phyloP scores from a whole-genome alignment of 2,329 filamentous ascomycete genomes.

The Ceratocystiopsis sp. region DNA sequence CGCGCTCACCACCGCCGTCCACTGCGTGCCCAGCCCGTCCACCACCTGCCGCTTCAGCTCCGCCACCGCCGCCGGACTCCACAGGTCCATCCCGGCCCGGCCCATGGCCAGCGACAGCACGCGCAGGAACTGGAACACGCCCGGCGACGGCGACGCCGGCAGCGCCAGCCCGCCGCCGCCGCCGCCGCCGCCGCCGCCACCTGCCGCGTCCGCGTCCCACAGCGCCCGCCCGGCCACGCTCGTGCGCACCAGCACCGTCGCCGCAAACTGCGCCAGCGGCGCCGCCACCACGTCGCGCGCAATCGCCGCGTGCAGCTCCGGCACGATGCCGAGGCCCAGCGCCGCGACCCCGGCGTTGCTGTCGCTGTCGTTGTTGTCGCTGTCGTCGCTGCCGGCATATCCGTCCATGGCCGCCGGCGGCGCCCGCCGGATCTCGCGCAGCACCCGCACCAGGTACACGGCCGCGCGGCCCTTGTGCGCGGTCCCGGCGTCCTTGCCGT shows the following conservation, averaged over 20 bases:
- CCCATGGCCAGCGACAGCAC: slow-evolving; percentile 51
- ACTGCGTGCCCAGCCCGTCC: slow-evolving; percentile 30
- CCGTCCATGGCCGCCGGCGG: slow-evolving; percentile 37
- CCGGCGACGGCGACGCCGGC: slow-evolving; percentile 63
- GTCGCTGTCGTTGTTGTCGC: not conserved
- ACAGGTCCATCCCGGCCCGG: slow-evolving; percentile 57
- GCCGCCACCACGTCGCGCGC: slow-evolving; percentile 32
- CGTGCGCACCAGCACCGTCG: slow-evolving; percentile 24
- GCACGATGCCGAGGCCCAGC: slow-evolving; percentile 45
- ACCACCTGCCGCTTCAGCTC: slow-evolving; percentile 43
- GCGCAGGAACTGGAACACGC: slow-evolving; percentile 54
- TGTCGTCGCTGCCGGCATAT: too few relatives aligned
- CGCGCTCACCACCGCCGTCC: slow-evolving; percentile 19
- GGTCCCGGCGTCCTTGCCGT: slow-evolving; percentile 28
- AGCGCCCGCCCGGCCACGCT: slow-evolving; percentile 45
- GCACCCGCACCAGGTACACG: slow-evolving; percentile 53
- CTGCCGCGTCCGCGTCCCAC: slow-evolving; percentile 68
- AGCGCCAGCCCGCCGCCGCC: slow-evolving; percentile 59
- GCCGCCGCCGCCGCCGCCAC: slow-evolving; percentile 45
- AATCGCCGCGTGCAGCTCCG: slow-evolving; percentile 46
- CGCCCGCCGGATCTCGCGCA: slow-evolving; percentile 55
- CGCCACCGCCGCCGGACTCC: slow-evolving; percentile 52
- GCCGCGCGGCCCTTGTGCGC: slow-evolving; percentile 34
- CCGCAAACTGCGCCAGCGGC: slow-evolving; percentile 30
- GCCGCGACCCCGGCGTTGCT: slow-evolving; percentile 27